Evolutionary conservation across 805 yeast species (phyloP), one percentile per base, ranked within the genome.

Genomic region (Kockiozyma suomiensis): DNA sequence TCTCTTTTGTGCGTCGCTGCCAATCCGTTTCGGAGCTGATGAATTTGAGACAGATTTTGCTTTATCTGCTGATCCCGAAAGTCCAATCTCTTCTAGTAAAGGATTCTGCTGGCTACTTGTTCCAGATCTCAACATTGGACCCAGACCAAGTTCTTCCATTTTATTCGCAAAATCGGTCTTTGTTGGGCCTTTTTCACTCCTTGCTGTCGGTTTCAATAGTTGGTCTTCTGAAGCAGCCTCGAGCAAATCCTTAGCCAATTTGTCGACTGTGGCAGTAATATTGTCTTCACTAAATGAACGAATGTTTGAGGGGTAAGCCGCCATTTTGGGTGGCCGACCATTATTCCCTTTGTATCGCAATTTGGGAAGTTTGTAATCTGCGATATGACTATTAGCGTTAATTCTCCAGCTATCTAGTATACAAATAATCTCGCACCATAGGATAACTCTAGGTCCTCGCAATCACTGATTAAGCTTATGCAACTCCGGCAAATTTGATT

Each of bases 401-500:
- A 38, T 4, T 19, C 15, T n/a, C 4, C 17, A 17, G 4, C 15
- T 8, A n/a, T 7, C 5, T 25, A 19, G 15, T 19, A 13, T 21
- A 8, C 28, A 2, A 30, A 8, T 4, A 28, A 19, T 28, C 17
- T 41, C n/a, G n/a, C n/a, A 62, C 65, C 66, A 54, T 96, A 75
- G 56, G 86, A 88, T 17, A 91, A 76, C 3, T 75, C 72, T 1
- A 84, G 70, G 50, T 78, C 75, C 15, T 74, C 75, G 26, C 80
- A 69, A 59, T 85, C 74, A 70, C 90, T 97, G 2, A 88, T 83
- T 10, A 91, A 81, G 69, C 90, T 96, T 42, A 90, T 71, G 68
- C 96, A 86, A 87, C 96, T 90, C 70, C 90, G 96, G 5, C 87
- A 81, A 50, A 89, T 70, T 13, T 90, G 85, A 49, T 83, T 78